Conservation (phyloP, 225 moss, liverwort and hornwort species). For the Polytrichum commune region DNA sequence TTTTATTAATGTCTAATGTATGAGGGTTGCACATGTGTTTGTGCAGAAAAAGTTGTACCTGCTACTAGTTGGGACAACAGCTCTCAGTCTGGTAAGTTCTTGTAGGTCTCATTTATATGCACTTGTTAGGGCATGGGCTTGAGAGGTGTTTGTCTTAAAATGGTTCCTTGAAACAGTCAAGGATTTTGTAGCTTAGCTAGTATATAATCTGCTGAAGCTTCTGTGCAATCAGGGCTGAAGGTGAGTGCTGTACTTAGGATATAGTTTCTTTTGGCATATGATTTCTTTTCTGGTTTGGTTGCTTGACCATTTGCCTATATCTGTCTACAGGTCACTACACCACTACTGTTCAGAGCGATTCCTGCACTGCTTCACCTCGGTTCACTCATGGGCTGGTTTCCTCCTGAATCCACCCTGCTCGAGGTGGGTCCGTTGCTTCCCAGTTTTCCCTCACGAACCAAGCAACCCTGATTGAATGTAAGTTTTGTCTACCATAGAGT, state of each 20-base stretch:
- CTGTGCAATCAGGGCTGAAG: no score
- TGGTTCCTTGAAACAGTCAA: no score
- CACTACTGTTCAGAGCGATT: slow-evolving; percentile 91
- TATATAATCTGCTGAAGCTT: no score
- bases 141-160: no score
- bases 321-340: slow-evolving; percentile 65
- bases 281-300: no score
- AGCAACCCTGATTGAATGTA: slow-evolving; percentile 11
- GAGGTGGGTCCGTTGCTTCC: slow-evolving; percentile 28
- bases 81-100: slow-evolving; percentile 75
- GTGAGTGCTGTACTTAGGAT: no score
- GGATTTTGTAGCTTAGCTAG: no score
- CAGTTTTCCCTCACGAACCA: slow-evolving; percentile 16
- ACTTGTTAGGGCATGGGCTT: no score
- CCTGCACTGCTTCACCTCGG: slow-evolving; percentile 91
- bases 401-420: slow-evolving; percentile 54
- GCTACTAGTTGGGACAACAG: slow-evolving; percentile 89
- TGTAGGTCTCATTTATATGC: background rate
- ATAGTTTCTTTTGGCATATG: no score
- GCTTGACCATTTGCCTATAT: no score
- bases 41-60: slow-evolving; percentile 87
- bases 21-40: no score
- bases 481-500: slow-evolving; percentile 7
- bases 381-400: slow-evolving; percentile 73
- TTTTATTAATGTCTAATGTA: no score